Conservation (phyloP, 148 eudicot species). For the Camellia sinensis region DNA sequence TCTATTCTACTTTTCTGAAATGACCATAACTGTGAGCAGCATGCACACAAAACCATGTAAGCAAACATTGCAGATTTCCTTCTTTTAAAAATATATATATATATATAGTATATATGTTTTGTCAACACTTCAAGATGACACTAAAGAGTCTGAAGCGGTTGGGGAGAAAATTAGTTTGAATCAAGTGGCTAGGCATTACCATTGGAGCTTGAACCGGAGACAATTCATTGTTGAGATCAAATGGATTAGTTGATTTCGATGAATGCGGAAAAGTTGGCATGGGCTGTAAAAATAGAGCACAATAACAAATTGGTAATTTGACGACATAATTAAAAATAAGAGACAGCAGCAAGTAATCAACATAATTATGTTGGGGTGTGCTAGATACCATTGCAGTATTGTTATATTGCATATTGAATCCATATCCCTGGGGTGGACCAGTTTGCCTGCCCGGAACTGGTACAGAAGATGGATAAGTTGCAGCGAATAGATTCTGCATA, state of each 20-base stretch:
- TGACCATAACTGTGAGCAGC: not conserved
- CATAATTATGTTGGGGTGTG: not conserved
- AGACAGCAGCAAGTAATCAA: not conserved
- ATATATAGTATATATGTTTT: not conserved
- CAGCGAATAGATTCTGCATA: conserved; percentile 74
- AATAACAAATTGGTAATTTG: not conserved
- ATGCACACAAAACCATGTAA: not conserved
- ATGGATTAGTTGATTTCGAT: conserved; percentile 66
- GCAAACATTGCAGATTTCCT: not conserved
- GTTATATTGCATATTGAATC: conserved; percentile 62
- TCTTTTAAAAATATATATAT: not conserved
- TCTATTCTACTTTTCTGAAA: not conserved
- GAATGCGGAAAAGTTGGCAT: conserved; percentile 46
- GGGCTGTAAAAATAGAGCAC: conserved; percentile 44
- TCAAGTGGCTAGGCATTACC: conserved; percentile 33
- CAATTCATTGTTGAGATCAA: conserved; percentile 56
- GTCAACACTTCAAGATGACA: not conserved
- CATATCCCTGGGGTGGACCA: conserved; percentile 53
- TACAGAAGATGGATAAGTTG: conserved; percentile 51
- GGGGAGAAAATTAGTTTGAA: not conserved
- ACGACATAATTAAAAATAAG: not conserved
- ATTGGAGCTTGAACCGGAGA: conserved; percentile 50
- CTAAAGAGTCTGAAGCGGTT: not conserved
- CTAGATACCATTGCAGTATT: conserved; percentile 52
- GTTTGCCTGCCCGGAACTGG: conserved; percentile 74